Evolutionary conservation across 1,139 yeast genomes (phyloP).

Genomic region (Kodamaea ohmeri): DNA sequence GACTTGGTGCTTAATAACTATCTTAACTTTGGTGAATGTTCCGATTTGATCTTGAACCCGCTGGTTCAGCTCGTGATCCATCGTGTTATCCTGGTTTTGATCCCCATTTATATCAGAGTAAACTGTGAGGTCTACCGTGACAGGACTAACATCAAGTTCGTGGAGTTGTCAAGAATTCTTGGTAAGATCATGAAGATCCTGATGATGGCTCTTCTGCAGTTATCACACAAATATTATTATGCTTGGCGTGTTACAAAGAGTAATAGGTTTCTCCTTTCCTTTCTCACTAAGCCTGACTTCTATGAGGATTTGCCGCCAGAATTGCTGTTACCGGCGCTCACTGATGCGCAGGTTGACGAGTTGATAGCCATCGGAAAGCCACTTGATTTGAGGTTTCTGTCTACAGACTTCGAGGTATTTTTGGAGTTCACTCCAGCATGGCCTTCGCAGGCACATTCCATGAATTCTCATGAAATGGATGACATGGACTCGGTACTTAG

Average conservation of each 20-base stretch:
- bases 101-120: slow-evolving; percentile 21
- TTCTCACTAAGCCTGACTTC: slow-evolving; percentile 27
- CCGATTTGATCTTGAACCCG: slow-evolving; percentile 40
- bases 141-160: slow-evolving; percentile 15
- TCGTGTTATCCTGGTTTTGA: slow-evolving; percentile 27
- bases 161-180: slow-evolving; percentile 13
- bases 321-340: slow-evolving; percentile 14
- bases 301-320: slow-evolving; percentile 23
- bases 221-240: slow-evolving; percentile 40
- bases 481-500: no score
- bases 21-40: slow-evolving; percentile 32
- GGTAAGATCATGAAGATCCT: slow-evolving; percentile 23
- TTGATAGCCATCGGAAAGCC: slow-evolving; percentile 21
- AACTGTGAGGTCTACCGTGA: slow-evolving; percentile 16
- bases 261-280: slow-evolving; percentile 27
- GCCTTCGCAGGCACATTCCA: no score
- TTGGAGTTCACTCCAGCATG: slow-evolving; percentile 13
- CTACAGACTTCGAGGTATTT: slow-evolving; percentile 13
- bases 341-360: slow-evolving; percentile 27
- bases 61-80: slow-evolving; percentile 30
- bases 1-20: slow-evolving; percentile 29
- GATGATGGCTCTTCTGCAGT: slow-evolving; percentile 26
- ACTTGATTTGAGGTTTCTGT: slow-evolving; percentile 14
- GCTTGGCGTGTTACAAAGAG: slow-evolving; percentile 46
- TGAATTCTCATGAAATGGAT: no score